Conservation (phyloP, 176 grass and related monocot species). For the Bolboschoenus planiculmis region DNA sequence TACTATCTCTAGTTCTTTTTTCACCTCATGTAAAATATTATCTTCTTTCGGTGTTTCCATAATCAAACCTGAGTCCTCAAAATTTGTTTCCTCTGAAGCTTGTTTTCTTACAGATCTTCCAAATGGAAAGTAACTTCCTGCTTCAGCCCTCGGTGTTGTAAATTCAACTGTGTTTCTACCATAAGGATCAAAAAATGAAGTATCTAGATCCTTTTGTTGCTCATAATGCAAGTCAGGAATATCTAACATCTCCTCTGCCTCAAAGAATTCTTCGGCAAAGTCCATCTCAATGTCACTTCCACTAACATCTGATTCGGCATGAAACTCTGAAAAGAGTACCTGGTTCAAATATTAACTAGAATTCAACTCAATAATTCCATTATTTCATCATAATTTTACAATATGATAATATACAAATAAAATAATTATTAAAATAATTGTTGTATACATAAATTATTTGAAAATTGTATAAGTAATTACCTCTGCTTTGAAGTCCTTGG, state of each 20-base stretch:
- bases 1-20: background rate
- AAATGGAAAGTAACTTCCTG: constrained; percentile 32
- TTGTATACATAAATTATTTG: background rate
- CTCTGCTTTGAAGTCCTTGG: constrained; percentile 91
- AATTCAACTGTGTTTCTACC: constrained; percentile 27
- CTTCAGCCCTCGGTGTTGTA: constrained; percentile 30
- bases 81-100: constrained; percentile 19
- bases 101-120: constrained; percentile 29
- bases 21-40: background rate
- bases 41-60: constrained; percentile 26
- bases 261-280: constrained; percentile 74
- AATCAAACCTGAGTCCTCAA: constrained; percentile 26
- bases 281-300: constrained; percentile 49
- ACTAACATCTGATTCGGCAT: constrained; percentile 54
- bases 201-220: constrained; percentile 36
- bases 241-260: constrained; percentile 91
- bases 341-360: constrained; percentile 59
- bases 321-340: constrained; percentile 99
- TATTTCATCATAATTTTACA: background rate
- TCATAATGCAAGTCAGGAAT: constrained; percentile 62
- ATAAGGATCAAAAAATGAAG: constrained; percentile 27
- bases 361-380: constrained; percentile 39
- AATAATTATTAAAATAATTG: background rate
- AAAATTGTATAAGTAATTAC: constrained; percentile 27
- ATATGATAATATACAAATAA: background rate